Percentiles rank a stretch among this genome's conserved stretches.
Evolutionary conservation across 1,284 basidiomycete genomes (phyloP).

Genomic region (Malassezia vespertilionis): DNA sequence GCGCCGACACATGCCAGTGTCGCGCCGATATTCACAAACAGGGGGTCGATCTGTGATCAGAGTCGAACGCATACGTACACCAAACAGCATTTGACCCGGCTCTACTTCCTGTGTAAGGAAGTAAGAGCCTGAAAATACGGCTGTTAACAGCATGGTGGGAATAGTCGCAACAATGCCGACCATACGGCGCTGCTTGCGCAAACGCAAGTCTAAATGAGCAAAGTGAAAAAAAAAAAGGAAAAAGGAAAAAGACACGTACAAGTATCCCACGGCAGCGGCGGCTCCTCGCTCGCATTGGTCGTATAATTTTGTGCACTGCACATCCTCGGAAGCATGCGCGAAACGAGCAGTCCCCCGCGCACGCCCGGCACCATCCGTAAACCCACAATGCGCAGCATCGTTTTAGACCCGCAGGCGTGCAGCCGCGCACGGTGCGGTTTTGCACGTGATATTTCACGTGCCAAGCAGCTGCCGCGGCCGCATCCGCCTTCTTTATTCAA

Average conservation of each 20-base stretch:
- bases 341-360: too few species aligned
- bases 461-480: neutral
- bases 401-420: neutral
- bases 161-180: slow-evolving; percentile 37
- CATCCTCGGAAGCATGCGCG: neutral
- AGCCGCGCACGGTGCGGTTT: neutral
- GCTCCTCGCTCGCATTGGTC: neutral
- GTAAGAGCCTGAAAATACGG: slow-evolving; percentile 29
- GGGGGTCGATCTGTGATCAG: slow-evolving; percentile 25
- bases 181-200: slow-evolving; percentile 31
- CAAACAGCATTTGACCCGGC: slow-evolving; percentile 28
- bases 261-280: slow-evolving; percentile 11
- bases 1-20: slow-evolving; percentile 35
- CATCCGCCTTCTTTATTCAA: neutral
- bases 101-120: slow-evolving; percentile 39
- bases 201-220: slow-evolving; percentile 22
- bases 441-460: neutral
- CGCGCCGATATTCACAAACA: slow-evolving; percentile 34
- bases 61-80: slow-evolving; percentile 7
- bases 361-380: neutral
- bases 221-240: too few species aligned
- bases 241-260: too few species aligned
- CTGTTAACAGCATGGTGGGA: slow-evolving; percentile 35
- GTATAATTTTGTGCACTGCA: neutral
- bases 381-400: neutral